These are phyloP conservation scores for Rhodotorula diobovata DNA, from an alignment of 768 basidiomycete genomes.

Conservation along the genomic window DNA sequence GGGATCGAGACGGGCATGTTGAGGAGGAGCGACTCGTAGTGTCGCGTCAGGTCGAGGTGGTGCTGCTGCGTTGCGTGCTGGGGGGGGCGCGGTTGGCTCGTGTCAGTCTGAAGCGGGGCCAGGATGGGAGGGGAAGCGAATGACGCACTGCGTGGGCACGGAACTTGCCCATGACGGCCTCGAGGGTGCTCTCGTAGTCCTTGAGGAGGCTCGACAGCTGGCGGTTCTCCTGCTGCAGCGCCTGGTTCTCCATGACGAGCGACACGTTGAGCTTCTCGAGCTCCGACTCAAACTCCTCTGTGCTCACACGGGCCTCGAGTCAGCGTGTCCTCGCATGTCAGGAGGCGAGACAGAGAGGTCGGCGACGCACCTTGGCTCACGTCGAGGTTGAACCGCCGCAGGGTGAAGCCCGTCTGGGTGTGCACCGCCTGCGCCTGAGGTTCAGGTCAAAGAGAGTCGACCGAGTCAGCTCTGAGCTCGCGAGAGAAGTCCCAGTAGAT, in stretches of 20 bases:
- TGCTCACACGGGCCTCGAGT: not conserved
- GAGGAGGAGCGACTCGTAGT: slow-evolving; percentile 75
- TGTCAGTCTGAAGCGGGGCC: not conserved
- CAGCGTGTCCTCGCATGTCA: not conserved
- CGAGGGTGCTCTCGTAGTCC: slow-evolving; percentile 91
- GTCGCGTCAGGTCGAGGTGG: slow-evolving; percentile 75
- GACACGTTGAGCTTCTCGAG: slow-evolving; percentile 84
- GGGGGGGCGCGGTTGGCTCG: not conserved
- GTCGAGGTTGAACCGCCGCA: slow-evolving; percentile 81
- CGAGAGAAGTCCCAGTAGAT: no score
- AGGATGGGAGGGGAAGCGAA: not conserved
- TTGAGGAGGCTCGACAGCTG: slow-evolving; percentile 81
- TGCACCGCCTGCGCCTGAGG: slow-evolving; percentile 73
- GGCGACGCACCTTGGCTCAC: slow-evolving; percentile 65
- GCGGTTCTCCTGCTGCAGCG: slow-evolving; percentile 87
- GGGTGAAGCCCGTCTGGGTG: slow-evolving; percentile 65
- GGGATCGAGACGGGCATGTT: slow-evolving; percentile 45
- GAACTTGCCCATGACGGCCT: slow-evolving; percentile 95
- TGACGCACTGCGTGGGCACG: slow-evolving; percentile 75
- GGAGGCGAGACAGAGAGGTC: not conserved
- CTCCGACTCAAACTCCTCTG: slow-evolving; percentile 89
- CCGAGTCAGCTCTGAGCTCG: not conserved
- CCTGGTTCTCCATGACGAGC: slow-evolving; percentile 88
- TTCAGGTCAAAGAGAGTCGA: no score
- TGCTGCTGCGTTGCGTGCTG: slow-evolving; percentile 90